A percentile compares a stretch with the other conserved stretches of the same genome.
Evolutionary conservation across 345 rosid species (phyloP).

Genomic region (Eucalyptus albens): DNA sequence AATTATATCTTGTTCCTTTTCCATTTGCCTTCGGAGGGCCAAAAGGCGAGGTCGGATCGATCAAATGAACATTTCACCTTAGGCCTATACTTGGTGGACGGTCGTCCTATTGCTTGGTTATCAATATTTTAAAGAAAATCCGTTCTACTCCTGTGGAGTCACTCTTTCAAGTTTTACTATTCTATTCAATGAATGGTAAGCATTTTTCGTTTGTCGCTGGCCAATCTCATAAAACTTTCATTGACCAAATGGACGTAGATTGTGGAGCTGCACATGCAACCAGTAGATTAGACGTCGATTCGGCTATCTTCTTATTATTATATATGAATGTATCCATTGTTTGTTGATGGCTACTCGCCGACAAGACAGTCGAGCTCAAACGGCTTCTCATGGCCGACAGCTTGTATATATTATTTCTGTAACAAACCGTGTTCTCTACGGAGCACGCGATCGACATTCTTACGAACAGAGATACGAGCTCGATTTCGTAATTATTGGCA

Average conservation of each 20-base stretch:
- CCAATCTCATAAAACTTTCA: background rate
- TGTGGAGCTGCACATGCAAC: constrained; percentile 4
- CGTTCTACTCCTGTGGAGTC: background rate
- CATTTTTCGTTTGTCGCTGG: background rate
- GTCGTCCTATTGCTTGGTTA: background rate
- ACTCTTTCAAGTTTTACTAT: background rate
- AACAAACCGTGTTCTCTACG: background rate
- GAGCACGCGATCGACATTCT: background rate
- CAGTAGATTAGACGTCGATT: constrained; percentile 1
- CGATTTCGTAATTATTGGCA: background rate
- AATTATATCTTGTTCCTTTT: background rate
- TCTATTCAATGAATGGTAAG: background rate
- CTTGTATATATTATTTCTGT: background rate
- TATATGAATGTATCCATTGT: background rate
- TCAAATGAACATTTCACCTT: background rate
- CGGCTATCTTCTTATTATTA: background rate
- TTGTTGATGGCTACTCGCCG: background rate
- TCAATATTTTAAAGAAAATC: background rate
- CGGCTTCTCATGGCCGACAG: background rate
- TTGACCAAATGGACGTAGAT: background rate
- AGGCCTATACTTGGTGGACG: background rate
- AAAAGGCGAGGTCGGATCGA: background rate
- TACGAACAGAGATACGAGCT: background rate
- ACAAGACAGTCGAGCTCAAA: background rate
- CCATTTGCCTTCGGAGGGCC: background rate